phyloP scores from a whole-genome alignment of 139 green algal genomes.

The Edaphochlamys debaryana region DNA sequence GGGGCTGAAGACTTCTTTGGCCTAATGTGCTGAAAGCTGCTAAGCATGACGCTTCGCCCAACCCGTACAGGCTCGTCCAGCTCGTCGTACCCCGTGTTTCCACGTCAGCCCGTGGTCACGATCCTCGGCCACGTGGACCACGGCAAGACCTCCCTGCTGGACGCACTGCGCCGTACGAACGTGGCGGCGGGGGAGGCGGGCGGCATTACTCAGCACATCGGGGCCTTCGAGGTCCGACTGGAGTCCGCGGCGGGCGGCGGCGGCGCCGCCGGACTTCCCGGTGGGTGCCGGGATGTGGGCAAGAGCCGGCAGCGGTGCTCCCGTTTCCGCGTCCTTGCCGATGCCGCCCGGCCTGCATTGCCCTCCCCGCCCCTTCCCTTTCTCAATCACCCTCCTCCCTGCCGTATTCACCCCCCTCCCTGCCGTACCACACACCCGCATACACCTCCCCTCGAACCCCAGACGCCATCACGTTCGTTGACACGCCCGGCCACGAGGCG shows the following conservation, averaged over 20 bases:
- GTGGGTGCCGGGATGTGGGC: too few species aligned
- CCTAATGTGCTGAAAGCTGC: too few species aligned
- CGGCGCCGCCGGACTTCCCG: too few species aligned
- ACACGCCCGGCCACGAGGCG: slow-evolving; percentile 94
- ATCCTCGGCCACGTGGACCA: slow-evolving; percentile 97
- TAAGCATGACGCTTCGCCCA: too few species aligned
- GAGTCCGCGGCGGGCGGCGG: neutral
- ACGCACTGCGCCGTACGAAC: slow-evolving; percentile 82
- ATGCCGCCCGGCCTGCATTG: too few species aligned
- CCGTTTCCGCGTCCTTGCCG: too few species aligned
- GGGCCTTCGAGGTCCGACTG: slow-evolving; percentile 90
- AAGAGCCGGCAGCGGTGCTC: too few species aligned
- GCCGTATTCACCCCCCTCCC: neutral
- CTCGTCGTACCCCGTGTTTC: slow-evolving; percentile 40
- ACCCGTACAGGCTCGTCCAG: too few species aligned
- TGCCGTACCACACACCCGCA: neutral
- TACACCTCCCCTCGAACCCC: neutral
- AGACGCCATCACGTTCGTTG: slow-evolving; percentile 86
- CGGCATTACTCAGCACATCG: slow-evolving; percentile 96
- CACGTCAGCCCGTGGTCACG: slow-evolving; percentile 86
- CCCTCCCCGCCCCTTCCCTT: too few species aligned
- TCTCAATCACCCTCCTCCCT: too few species aligned
- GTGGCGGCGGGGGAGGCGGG: slow-evolving; percentile 92
- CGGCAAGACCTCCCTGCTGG: slow-evolving; percentile 94
- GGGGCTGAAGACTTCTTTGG: too few species aligned